Conservation (phyloP, 176 grass and related monocot genomes). For the Zoysia japonica region DNA sequence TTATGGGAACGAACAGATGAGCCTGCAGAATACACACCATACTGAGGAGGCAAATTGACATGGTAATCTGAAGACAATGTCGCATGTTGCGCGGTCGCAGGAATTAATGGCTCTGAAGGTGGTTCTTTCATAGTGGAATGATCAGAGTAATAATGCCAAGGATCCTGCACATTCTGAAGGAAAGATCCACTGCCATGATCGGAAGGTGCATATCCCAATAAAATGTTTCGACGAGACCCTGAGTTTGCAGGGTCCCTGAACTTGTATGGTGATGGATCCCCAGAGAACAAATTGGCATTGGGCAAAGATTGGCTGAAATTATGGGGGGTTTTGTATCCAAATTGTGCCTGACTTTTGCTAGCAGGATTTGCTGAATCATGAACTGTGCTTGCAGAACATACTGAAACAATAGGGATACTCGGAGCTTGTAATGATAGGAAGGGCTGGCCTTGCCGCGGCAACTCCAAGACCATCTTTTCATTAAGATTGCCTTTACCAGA, state of each 20-base stretch:
- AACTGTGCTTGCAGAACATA: conserved; percentile 20
- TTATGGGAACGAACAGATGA: conserved; percentile 26
- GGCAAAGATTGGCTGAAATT: conserved; percentile 18
- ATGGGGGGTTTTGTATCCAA: conserved; percentile 31
- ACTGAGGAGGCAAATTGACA: conserved; percentile 34
- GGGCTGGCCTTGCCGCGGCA: conserved; percentile 45
- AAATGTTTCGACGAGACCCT: conserved; percentile 20
- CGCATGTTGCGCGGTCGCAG: conserved; percentile 17
- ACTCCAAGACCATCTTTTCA: conserved; percentile 35
- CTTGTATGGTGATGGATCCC: conserved; percentile 31
- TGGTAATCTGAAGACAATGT: conserved; percentile 38
- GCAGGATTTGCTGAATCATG: conserved; percentile 26
- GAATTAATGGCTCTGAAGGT: conserved; percentile 22
- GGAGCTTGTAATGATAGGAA: conserved; percentile 47
- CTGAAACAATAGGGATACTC: conserved; percentile 25
- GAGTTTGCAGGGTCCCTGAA: conserved; percentile 13
- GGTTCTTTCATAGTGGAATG: conserved; percentile 12
- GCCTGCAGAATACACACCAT: conserved; percentile 37
- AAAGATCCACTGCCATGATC: conserved; percentile 35
- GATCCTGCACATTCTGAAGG: conserved; percentile 12
- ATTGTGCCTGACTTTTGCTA: conserved; percentile 31
- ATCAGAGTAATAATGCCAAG: conserved; percentile 39
- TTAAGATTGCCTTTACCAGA: conserved; percentile 20
- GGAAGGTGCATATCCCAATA: conserved; percentile 34
- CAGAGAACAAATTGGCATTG: conserved; percentile 31